Evolutionary conservation across 2,329 filamentous ascomycete genomes (phyloP).

Genomic region (Westerdykella aurantiaca): DNA sequence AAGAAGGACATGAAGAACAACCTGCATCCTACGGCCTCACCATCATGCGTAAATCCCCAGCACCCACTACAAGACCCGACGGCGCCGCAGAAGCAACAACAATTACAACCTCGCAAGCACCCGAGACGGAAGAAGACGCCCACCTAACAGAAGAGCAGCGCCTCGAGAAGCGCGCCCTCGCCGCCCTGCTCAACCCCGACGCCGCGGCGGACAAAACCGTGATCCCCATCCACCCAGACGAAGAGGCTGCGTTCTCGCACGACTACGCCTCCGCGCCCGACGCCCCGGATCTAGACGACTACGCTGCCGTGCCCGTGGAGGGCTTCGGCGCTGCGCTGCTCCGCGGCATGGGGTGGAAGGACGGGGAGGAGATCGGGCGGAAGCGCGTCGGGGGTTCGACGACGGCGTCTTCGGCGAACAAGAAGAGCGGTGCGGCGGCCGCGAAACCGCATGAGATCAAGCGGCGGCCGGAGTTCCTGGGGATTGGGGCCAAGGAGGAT

Average conservation of each 20-base stretch:
- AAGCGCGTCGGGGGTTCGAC: constrained; percentile 36
- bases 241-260: constrained; percentile 62
- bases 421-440: background rate
- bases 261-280: constrained; percentile 70
- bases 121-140: constrained; percentile 21
- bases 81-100: background rate
- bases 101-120: background rate
- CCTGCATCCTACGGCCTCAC: background rate
- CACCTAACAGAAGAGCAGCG: constrained; percentile 25
- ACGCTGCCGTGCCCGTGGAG: constrained; percentile 83
- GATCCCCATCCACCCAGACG: constrained; percentile 40
- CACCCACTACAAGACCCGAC: too few species aligned
- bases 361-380: constrained; percentile 54
- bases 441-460: constrained; percentile 59
- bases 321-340: constrained; percentile 89
- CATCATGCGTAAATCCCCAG: background rate
- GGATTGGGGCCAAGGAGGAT: constrained; percentile 81
- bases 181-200: constrained; percentile 41
- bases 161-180: constrained; percentile 51
- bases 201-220: constrained; percentile 32
- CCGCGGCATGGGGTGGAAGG: constrained; percentile 93
- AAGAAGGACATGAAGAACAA: background rate
- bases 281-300: constrained; percentile 71
- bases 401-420: constrained; percentile 6
- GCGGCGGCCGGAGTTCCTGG: constrained; percentile 72